Percentiles rank a stretch among this genome's conserved stretches.
phyloP scores from a whole-genome alignment of 345 rosid species.

The Linum tenue region DNA sequence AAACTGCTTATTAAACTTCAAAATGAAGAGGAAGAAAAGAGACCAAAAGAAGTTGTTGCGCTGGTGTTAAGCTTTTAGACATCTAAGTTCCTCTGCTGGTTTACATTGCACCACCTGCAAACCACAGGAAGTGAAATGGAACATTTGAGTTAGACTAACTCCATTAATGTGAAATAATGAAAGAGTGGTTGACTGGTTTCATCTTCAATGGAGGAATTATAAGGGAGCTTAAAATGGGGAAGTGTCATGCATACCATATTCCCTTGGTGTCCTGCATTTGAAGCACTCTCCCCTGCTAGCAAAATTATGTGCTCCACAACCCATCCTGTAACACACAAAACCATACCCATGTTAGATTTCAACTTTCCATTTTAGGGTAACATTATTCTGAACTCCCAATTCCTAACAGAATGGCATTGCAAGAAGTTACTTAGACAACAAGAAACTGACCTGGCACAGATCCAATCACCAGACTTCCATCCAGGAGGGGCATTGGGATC shows the following conservation, averaged over 20 bases:
- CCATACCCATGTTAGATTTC: not conserved
- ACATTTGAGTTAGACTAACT: too few species aligned
- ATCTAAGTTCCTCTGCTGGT: too few species aligned
- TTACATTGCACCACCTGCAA: too few species aligned
- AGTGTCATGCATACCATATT: slow-evolving; percentile 6
- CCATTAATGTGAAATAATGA: too few species aligned
- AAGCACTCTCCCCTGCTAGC: slow-evolving; percentile 33
- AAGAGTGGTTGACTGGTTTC: not conserved
- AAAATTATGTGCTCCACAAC: slow-evolving; percentile 30
- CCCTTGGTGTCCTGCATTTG: slow-evolving; percentile 27
- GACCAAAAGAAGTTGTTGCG: not conserved
- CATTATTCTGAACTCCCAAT: not conserved
- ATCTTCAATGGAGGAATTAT: too few species aligned
- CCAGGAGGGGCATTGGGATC: slow-evolving; percentile 35
- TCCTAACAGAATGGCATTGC: not conserved
- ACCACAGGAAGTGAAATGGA: too few species aligned
- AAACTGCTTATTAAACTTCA: too few species aligned
- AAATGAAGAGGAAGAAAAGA: too few species aligned
- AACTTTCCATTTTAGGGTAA: not conserved
- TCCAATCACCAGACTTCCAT: slow-evolving; percentile 87
- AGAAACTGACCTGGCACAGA: slow-evolving; percentile 46
- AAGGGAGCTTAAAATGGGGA: not conserved
- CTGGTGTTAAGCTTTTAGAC: too few species aligned
- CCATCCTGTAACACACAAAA: slow-evolving; percentile 13
- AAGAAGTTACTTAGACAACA: not conserved